Evolutionary conservation across 2,329 filamentous ascomycete species (phyloP).

Genomic region (Dissoconium aciculare): DNA sequence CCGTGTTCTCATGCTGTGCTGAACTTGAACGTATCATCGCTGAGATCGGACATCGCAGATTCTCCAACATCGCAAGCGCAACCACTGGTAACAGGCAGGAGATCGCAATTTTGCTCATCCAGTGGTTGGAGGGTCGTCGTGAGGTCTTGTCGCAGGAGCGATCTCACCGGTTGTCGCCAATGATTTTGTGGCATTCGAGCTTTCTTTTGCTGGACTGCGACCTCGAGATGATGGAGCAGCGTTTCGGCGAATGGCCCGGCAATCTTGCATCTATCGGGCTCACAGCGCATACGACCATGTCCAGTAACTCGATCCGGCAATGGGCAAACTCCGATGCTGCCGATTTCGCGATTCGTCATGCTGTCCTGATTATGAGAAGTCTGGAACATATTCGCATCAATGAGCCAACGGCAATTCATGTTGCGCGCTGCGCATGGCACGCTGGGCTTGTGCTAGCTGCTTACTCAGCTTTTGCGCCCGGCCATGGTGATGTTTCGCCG

Average conservation of each 20-base stretch:
- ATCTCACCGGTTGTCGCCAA: background rate
- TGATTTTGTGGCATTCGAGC: slow-evolving; percentile 6
- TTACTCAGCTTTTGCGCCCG: slow-evolving; percentile 1
- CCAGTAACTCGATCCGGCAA: background rate
- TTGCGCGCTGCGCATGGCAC: slow-evolving; percentile 2
- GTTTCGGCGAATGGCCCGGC: too few relatives aligned
- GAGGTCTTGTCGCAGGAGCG: slow-evolving; percentile 1
- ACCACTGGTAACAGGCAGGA: background rate
- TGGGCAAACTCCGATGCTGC: background rate
- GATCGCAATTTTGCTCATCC: background rate
- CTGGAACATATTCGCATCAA: slow-evolving; percentile 2
- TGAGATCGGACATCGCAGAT: slow-evolving; percentile 4
- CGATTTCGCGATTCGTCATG: slow-evolving; percentile 1
- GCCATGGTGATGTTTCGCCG: background rate
- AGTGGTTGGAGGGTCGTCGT: background rate
- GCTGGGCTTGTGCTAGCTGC: slow-evolving; percentile 3
- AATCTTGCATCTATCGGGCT: too few relatives aligned
- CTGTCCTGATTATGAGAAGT: slow-evolving; percentile 1
- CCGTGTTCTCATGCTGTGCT: slow-evolving; percentile 3
- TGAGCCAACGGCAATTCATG: slow-evolving; percentile 3
- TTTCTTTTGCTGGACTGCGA: slow-evolving; percentile 5
- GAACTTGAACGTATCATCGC: slow-evolving; percentile 2
- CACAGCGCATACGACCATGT: background rate
- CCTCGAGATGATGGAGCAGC: slow-evolving; percentile 3
- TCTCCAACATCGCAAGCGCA: background rate